Percentiles rank a stretch among this genome's conserved stretches.
Conservation (phyloP, 371 early-diverging fungal genomes). For the Coemansia sp. region DNA sequence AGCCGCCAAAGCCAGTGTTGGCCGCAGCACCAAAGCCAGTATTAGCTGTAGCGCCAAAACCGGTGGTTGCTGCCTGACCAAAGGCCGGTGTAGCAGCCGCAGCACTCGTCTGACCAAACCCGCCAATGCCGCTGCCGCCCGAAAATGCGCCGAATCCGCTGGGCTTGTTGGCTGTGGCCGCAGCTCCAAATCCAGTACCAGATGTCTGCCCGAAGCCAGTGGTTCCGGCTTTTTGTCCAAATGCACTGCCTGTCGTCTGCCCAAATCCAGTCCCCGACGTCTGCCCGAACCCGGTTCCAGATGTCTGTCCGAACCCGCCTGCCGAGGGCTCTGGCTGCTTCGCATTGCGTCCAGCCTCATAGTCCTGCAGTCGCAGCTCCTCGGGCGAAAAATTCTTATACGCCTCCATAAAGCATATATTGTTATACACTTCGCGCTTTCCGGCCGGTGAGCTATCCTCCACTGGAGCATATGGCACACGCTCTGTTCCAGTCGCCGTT, state of each 20-base stretch:
- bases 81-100: slow-evolving; percentile 29
- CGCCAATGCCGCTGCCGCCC: slow-evolving; percentile 14
- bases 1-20: slow-evolving; percentile 27
- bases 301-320: slow-evolving; percentile 43
- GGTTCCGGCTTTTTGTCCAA: slow-evolving; percentile 23
- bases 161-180: slow-evolving; percentile 12
- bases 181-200: slow-evolving; percentile 18
- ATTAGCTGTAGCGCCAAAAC: neutral
- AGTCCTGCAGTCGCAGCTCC: slow-evolving; percentile 91
- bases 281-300: neutral
- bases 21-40: slow-evolving; percentile 52
- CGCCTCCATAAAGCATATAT: slow-evolving; percentile 86
- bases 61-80: slow-evolving; percentile 22
- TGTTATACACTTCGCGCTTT: slow-evolving; percentile 57
- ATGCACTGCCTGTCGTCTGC: slow-evolving; percentile 22
- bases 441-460: slow-evolving; percentile 9
- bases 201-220: slow-evolving; percentile 40
- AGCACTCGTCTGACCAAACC: slow-evolving; percentile 25
- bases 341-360: slow-evolving; percentile 68
- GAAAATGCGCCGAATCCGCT: slow-evolving; percentile 13
- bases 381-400: slow-evolving; percentile 85
- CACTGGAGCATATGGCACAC: slow-evolving; percentile 54
- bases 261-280: slow-evolving; percentile 27
- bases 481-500: slow-evolving; percentile 69
- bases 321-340: slow-evolving; percentile 57